Evolutionary conservation across 164 flowering plant species (phyloP), one percentile per base, ranked within the genome.

Genomic region (Cinnamomum micranthum): DNA sequence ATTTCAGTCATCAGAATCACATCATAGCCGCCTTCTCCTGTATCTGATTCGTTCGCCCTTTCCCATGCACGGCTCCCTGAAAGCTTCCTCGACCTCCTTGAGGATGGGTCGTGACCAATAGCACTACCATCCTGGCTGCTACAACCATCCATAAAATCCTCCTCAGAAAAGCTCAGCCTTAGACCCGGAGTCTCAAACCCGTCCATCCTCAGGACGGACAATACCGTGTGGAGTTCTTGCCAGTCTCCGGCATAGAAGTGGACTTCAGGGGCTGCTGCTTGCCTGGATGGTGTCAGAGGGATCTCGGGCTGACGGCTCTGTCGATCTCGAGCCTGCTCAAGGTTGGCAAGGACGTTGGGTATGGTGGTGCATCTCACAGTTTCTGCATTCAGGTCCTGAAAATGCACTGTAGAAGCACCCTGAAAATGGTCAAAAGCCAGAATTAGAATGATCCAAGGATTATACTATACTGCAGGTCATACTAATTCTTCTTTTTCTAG

Each of bases 51-150:
- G 73, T 73, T 87, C 55, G 92, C 97, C 73, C 94, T 87, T 79
- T 88, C 98, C 95, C 98, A 94, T 28, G 97, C 97, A 65, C 94
- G 87, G 77, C 98, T 94, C 74, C 92, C 93, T 0, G 98, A 94
- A 47, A 91, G 92, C 85, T 92, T 94, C 83, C 94, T 88, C 55
- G 97, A 89, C 63, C 94, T 75, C 81, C 97, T 91, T 6, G 91
- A 84, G 50, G 88, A 85, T 47, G 86, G 80, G 66, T 90, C 97
- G 22, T 82, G 89, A 15, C 86, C 93, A 50, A 78, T 35, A n/a
- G 83, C 83, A 80, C 98, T 93, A 28, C 97, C 94, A 72, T 93
- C 98, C 75, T 87, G 95, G 77, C 98, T 93, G 74, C 97, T 91
- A 71, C 91, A 83, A 55, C 86, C 92, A 82, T 92, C 98, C 86